Base-by-base conservation (phyloP, 108 stramenopile species). In the Mediolabrus comicus region DNA sequence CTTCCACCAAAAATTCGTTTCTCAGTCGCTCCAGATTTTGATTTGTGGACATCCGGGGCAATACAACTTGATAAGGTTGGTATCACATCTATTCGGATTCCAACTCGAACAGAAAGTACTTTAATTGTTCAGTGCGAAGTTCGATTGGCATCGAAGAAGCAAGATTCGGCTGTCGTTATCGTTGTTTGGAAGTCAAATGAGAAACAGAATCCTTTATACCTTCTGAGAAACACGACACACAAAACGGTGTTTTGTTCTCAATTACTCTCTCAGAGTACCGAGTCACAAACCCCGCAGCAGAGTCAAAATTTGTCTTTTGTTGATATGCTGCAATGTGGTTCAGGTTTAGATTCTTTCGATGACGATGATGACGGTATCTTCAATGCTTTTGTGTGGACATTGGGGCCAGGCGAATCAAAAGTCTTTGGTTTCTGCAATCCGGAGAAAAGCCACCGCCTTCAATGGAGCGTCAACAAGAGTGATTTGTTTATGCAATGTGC, bases 391-490 rank as follows among this genome's bases (percentile, higher is more conserved):
- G 80, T 89, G 26, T 92, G 92, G 92, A 67, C 84, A 10, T 52
- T 92, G 4, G 31, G 51, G 25, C 60, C 73, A 17, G 85, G 83
- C 8, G 81, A 88, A n/a, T 79, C 79, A 28, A 69, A 79, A 11
- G 84, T 83, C n/a, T 92, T 89, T 62, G 92, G 92, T 0, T 92
- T 90, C 52, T 88, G 90, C 54, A 83, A 92, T 61, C 92, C 92
- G 5, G 88, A 90, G 43, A 83, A 84, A 29, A 71, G 86, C n/a
- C 92, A 88, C 56, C 67, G 88, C 34, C 63, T 92, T 25, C 82
- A 90, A 71, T 92, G 89, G 89, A 71, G 71, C 31, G 82, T 86
- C 31, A 67, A 72, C 9, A 53, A 54, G 22, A 86, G 75, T 14
- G 34, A 65, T 14, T 58, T 72, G n/a, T 59, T 75, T 28, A 24